Evolutionary conservation across 75 land plant genomes (phyloP), one percentile per base, ranked within the genome.

Genomic region (Cunninghamia lanceolata): DNA sequence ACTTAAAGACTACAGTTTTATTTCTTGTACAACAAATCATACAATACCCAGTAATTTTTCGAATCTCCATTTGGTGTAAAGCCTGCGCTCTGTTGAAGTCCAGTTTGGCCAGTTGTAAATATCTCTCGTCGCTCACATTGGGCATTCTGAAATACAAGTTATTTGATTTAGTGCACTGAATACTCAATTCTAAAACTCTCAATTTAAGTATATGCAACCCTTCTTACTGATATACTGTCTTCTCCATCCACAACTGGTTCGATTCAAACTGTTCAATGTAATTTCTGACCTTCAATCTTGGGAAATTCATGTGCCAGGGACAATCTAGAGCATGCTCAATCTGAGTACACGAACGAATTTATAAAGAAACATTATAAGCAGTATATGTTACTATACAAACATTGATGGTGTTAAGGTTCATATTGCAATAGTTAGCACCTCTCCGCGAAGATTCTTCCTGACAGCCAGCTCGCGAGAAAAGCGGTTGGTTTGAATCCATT

Each of bases 41-140:
- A 14, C 0, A 50, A 14, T 50, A 50, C 53, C 53, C 3, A 16
- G 2, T 50, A 13, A 50, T 50, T 50, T 50, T 16, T 50, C 3
- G 53, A 50, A 50, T 50, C 14, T 50, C 53, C 16, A 50, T 50
- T 10, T 2, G 71, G 73, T 93, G 90, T 34, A 89, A 30, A 0
- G 71, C 25, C 73, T 89, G 94, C 13, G 89, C 88, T 75, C 82
- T 13, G 43, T 93, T 93, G 82, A 86, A 93, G 79, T 93, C 94
- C 28, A 87, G 85, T 59, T 93, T 91, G 19, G 93, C 94, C 0
- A 93, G 68, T 45, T 85, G 83, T 76, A 93, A 81, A 80, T 88
- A 89, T 45, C 50, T 66, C 45, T 63, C 56, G 75, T 93, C 86
- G 30, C 85, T 89, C 32, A 93, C 84, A 56, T 36, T 42, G 5